Base-by-base conservation (phyloP, 2,329 filamentous ascomycete genomes). In the Colletotrichum phormii region DNA sequence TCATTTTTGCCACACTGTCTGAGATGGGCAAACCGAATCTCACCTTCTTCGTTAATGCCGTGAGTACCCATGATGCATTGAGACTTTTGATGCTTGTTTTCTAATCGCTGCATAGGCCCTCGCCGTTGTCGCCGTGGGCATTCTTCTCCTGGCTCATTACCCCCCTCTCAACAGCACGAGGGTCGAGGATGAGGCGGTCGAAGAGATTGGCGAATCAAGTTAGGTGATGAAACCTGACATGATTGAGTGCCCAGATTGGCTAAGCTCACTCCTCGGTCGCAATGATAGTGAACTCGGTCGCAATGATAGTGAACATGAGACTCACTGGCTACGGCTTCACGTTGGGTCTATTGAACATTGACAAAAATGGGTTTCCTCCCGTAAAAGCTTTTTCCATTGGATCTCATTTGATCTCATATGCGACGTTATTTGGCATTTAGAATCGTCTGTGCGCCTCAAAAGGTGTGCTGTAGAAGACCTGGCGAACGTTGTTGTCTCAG, bases 1-100 rank as follows among this genome's bases (percentile, higher is more conserved):
- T 93, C 15, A 83, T 93, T 0, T 94, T 94, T 78, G 88, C 91
- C 0, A 88, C 86, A 0, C 85, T 94, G 57, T 90, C 92, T 0
- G 84, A 87, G 42, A 82, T 88, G 0, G 91, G 90, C 1, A 86
- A 87, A 76, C 86, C 89, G 0, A 86, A 91, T 68, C 82, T 91
- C 9, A 93, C 92, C 0, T 94, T 94, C 77, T 89, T 89, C 61
- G 90, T 88, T 78, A 94, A 94, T 76, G 91, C 90, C 5, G 89
- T 89, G 77, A 77, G 87, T 81, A 4, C 5, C 3, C 0, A 5
- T 1, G 18, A 35, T 18, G 4, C 0, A 12, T 4, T 4, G 7
- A 9, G 6, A 9, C 6, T 2, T 5, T 1, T 22, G 8, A 13
- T 26, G 29, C 12, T 8, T 24, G 3, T 51, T 33, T 15, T 26